A percentile compares a stretch with the other conserved stretches of the same genome.
phyloP scores from a whole-genome alignment of 2,329 filamentous ascomycete genomes.

The Sclerotinia subarctica region DNA sequence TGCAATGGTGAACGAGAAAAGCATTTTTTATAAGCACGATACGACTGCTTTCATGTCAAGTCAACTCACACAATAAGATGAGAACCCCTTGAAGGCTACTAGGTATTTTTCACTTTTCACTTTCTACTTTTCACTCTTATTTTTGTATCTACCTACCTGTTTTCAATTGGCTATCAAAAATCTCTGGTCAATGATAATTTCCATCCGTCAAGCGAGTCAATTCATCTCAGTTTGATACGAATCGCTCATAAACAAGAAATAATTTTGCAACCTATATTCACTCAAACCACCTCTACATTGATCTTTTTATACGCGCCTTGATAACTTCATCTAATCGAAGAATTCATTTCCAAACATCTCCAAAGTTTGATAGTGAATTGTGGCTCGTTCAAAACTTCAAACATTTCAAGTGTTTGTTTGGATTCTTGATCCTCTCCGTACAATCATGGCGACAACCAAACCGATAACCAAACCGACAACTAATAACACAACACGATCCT shows the following conservation, averaged over 20 bases:
- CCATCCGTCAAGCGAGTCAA: neutral
- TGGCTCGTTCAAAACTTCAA: neutral
- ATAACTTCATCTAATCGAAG: neutral
- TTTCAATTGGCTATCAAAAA: neutral
- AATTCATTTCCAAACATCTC: neutral
- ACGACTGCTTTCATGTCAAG: neutral
- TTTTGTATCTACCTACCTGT: neutral
- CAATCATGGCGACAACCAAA: constrained; percentile 14
- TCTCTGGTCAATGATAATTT: neutral
- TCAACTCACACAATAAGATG: neutral
- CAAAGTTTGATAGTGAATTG: constrained; percentile 8
- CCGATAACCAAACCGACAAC: neutral
- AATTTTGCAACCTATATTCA: neutral
- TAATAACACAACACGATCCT: neutral
- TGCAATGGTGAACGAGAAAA: too few species aligned
- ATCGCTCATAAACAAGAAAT: neutral
- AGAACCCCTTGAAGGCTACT: neutral
- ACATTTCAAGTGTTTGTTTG: constrained; percentile 1
- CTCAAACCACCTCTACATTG: neutral
- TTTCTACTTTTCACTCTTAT: neutral
- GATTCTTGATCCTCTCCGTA: neutral
- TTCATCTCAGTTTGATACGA: neutral
- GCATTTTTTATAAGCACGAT: too few species aligned
- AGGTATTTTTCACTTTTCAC: neutral
- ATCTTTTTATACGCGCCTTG: neutral